These are phyloP conservation scores for Nothophoma quercina DNA, from an alignment of 2,329 filamentous ascomycete genomes.

Conservation along the genomic window DNA sequence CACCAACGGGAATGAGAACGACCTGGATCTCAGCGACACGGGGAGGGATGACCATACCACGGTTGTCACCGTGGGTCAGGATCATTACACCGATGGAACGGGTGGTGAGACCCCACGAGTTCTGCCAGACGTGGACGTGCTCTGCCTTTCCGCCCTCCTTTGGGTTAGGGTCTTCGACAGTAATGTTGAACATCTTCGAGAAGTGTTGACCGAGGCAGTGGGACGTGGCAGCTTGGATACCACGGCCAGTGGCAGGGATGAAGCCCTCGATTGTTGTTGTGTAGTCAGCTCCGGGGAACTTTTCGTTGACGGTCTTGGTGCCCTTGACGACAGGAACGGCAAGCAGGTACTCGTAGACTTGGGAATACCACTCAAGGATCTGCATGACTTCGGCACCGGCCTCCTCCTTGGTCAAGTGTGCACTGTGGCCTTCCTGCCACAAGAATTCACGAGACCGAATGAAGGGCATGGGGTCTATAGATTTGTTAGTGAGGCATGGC, in stretches of 20 bases:
- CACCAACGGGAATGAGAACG: constrained; percentile 88
- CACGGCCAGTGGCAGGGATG: constrained; percentile 92
- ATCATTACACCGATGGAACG: constrained; percentile 99
- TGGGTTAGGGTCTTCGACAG: constrained; percentile 84
- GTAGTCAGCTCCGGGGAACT: constrained; percentile 96
- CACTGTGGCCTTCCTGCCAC: constrained; percentile 97
- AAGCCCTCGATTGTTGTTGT: constrained; percentile 97
- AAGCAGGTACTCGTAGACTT: constrained; percentile 90
- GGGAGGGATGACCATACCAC: constrained; percentile 91
- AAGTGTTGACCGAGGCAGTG: constrained; percentile 98
- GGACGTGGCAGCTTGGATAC: constrained; percentile 95
- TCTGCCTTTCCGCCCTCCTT: constrained; percentile 67
- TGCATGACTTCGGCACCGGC: constrained; percentile 87
- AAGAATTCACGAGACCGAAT: constrained; percentile 88
- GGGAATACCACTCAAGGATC: constrained; percentile 92
- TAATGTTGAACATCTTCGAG: constrained; percentile 99
- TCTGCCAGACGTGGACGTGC: constrained; percentile 93
- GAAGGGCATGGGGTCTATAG: constrained; percentile 70
- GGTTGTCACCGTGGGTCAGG: constrained; percentile 96
- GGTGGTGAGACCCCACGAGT: constrained; percentile 98
- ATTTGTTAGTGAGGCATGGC: neutral
- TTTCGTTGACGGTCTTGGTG: constrained; percentile 95
- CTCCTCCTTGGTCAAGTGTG: constrained; percentile 82
- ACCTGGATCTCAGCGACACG: constrained; percentile 86
- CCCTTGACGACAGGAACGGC: constrained; percentile 95